Conservation (phyloP, 768 basidiomycete species). For the Amylocystis lapponica region DNA sequence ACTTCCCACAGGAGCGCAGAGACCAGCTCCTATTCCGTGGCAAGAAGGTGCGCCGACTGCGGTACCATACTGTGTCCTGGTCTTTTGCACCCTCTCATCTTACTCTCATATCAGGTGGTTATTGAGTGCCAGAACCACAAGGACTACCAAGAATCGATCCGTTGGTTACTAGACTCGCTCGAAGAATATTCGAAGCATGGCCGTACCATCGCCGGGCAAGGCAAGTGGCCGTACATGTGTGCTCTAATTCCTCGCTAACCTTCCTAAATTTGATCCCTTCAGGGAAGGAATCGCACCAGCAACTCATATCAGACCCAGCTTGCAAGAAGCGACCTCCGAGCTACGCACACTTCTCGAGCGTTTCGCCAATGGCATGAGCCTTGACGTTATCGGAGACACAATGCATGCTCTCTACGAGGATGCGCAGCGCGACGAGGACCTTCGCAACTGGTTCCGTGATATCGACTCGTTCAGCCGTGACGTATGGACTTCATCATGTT, state of each 20-base stretch:
- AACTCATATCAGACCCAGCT: constrained; percentile 40
- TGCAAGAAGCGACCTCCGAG: constrained; percentile 53
- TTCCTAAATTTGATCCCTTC: neutral
- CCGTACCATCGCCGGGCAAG: constrained; percentile 21
- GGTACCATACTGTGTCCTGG: neutral
- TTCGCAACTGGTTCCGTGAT: constrained; percentile 66
- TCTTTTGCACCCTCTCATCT: neutral
- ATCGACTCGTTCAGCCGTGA: constrained; percentile 60
- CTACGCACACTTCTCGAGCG: constrained; percentile 84
- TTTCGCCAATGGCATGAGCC: constrained; percentile 70
- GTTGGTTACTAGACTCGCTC: constrained; percentile 61
- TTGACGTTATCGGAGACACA: constrained; percentile 65
- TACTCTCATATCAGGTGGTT: constrained; percentile 38
- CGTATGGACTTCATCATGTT: constrained; percentile 32
- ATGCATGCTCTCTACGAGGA: constrained; percentile 72
- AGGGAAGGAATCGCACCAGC: constrained; percentile 15
- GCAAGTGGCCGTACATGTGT: constrained; percentile 5
- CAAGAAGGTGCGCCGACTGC: constrained; percentile 55
- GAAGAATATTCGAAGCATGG: constrained; percentile 51
- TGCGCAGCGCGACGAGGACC: constrained; percentile 63
- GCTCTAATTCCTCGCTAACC: neutral
- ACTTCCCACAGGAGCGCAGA: constrained; percentile 85
- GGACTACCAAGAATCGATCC: constrained; percentile 77
- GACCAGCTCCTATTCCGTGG: constrained; percentile 91
- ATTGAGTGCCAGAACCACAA: constrained; percentile 90